Conservation (phyloP, 1,284 basidiomycete genomes). For the Puccinia novopanici region DNA sequence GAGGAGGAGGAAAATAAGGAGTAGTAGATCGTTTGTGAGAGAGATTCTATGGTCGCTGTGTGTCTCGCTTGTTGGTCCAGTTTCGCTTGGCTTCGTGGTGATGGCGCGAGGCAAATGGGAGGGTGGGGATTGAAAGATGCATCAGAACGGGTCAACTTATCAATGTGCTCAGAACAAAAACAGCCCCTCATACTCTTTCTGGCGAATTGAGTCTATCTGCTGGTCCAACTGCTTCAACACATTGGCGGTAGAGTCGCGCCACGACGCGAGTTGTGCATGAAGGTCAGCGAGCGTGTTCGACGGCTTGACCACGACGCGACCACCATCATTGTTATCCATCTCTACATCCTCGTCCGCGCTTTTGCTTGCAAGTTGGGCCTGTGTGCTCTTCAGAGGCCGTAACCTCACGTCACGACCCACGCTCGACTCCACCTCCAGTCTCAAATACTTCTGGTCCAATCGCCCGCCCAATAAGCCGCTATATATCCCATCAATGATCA, state of each 20-base stretch:
- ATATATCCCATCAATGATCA: slow-evolving; percentile 93
- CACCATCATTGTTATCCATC: slow-evolving; percentile 9
- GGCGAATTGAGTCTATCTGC: slow-evolving; percentile 32
- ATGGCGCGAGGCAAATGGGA: not conserved
- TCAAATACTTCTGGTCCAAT: slow-evolving; percentile 82
- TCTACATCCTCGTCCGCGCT: slow-evolving; percentile 9
- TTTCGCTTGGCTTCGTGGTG: slow-evolving; percentile 6
- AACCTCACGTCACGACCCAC: slow-evolving; percentile 82
- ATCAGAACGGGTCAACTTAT: not conserved
- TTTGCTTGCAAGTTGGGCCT: not conserved
- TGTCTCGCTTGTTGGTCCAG: not conserved
- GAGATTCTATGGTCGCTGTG: not conserved
- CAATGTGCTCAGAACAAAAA: not conserved
- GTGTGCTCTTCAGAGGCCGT: not conserved
- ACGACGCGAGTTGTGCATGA: slow-evolving; percentile 7
- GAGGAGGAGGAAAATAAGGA: not conserved
- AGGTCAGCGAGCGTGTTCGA: not conserved
- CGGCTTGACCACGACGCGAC: not conserved
- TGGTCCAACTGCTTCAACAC: slow-evolving; percentile 38
- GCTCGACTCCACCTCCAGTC: slow-evolving; percentile 84
- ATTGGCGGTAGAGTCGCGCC: slow-evolving; percentile 5
- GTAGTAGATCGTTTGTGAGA: not conserved
- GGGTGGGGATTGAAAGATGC: not conserved
- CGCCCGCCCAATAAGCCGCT: slow-evolving; percentile 81
- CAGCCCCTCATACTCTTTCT: slow-evolving; percentile 13